phyloP scores from a whole-genome alignment of 129 eudicot species.

The Mikania micrantha region DNA sequence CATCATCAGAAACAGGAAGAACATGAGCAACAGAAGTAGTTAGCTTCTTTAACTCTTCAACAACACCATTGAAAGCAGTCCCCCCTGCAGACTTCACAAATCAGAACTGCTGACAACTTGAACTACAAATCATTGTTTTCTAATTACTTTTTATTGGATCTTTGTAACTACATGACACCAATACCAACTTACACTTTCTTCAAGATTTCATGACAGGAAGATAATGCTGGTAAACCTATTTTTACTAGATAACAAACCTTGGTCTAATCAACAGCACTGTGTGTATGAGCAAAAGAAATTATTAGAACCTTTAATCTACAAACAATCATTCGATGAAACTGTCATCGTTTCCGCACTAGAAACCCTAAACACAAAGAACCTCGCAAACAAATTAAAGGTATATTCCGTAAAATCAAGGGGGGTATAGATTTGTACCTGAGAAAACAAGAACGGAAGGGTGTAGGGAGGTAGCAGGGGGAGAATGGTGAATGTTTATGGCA shows the following conservation, averaged over 20 bases:
- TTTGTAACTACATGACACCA: not conserved
- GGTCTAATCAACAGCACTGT: not conserved
- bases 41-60: conserved; percentile 84
- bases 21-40: conserved; percentile 91
- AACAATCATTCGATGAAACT: not conserved
- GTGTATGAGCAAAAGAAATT: not conserved
- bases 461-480: conserved; percentile 19
- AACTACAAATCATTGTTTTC: not conserved
- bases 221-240: not conserved
- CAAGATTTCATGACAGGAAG: not conserved
- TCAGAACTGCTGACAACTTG: not conserved
- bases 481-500: not conserved
- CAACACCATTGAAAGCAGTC: conserved; percentile 95
- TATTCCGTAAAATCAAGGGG: not conserved
- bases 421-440: conserved; percentile 41
- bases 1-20: conserved; percentile 98
- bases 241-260: not conserved
- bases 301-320: not conserved
- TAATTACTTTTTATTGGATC: not conserved
- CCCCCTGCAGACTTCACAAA: conserved; percentile 47
- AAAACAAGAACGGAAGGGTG: conserved; percentile 79
- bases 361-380: not conserved
- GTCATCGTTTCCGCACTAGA: not conserved
- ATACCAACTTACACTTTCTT: not conserved
- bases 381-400: not conserved